Percentiles rank a stretch among this genome's conserved stretches.
Conservation (phyloP, 169 alveolate genomes). For the Cryptosporidium muris region DNA sequence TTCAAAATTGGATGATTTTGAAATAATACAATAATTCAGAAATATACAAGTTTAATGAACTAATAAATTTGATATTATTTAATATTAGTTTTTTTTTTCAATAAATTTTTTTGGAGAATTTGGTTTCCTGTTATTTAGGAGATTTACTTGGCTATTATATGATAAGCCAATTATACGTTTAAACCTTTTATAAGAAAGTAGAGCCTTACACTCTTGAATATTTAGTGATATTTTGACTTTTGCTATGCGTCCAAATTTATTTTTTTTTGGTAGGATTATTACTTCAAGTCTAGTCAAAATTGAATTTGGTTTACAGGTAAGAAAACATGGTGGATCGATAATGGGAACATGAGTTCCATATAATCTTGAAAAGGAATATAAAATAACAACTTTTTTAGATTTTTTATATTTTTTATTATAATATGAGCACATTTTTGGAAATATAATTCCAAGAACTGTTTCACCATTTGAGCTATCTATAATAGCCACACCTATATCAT, state of each 20-base stretch:
- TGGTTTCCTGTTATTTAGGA: slow-evolving; percentile 1
- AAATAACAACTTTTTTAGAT: slow-evolving; percentile 4
- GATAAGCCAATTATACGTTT: slow-evolving; percentile 13
- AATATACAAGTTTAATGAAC: neutral
- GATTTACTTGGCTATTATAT: neutral
- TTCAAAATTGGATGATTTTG: neutral
- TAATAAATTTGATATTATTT: neutral
- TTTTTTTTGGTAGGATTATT: slow-evolving; percentile 16
- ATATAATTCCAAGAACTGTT: slow-evolving; percentile 7
- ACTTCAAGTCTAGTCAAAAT: slow-evolving; percentile 45
- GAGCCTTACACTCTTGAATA: slow-evolving; percentile 34
- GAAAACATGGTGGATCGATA: slow-evolving; percentile 38
- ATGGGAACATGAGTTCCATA: slow-evolving; percentile 53
- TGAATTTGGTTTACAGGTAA: slow-evolving; percentile 36
- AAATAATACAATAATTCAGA: neutral
- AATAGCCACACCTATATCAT: slow-evolving; percentile 31
- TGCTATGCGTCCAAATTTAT: slow-evolving; percentile 16
- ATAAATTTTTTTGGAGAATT: slow-evolving; percentile 39
- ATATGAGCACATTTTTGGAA: slow-evolving; percentile 43
- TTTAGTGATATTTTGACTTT: slow-evolving; percentile 20
- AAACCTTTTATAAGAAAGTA: slow-evolving; percentile 29
- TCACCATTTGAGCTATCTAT: slow-evolving; percentile 43
- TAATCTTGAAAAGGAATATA: slow-evolving; percentile 47
- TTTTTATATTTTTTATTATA: slow-evolving; percentile 13
- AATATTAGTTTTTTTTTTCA: neutral